phyloP scores from a whole-genome alignment of 2,329 filamentous ascomycete genomes.

The Cercospora canescens region DNA sequence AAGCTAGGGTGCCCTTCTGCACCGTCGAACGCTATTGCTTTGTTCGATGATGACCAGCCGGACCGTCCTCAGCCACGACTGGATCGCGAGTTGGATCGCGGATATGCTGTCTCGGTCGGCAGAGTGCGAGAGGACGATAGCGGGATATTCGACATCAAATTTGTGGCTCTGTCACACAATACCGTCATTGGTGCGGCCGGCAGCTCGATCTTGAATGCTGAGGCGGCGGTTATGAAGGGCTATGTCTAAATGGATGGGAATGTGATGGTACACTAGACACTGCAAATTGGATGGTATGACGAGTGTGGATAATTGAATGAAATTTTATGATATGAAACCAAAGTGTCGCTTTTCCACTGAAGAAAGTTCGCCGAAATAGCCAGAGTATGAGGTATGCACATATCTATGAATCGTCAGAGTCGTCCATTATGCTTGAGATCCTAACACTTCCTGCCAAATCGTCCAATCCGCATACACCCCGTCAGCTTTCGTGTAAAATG shows the following conservation, averaged over 20 bases:
- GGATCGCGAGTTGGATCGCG: slow-evolving; percentile 79
- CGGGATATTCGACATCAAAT: slow-evolving; percentile 91
- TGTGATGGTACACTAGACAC: neutral
- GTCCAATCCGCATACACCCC: neutral
- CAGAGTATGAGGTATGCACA: too few relatives aligned
- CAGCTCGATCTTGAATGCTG: slow-evolving; percentile 90
- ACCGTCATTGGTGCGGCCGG: slow-evolving; percentile 96
- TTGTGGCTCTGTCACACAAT: slow-evolving; percentile 88
- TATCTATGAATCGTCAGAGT: too few relatives aligned
- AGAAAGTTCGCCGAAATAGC: too few relatives aligned
- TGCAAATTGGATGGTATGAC: neutral
- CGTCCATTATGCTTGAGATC: too few relatives aligned
- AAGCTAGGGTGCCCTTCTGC: slow-evolving; percentile 84
- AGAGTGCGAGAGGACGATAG: slow-evolving; percentile 82
- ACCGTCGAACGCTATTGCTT: slow-evolving; percentile 75
- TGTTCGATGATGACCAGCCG: slow-evolving; percentile 72
- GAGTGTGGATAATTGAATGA: neutral
- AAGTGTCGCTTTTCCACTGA: too few relatives aligned
- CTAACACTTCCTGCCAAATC: neutral
- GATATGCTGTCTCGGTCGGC: slow-evolving; percentile 90
- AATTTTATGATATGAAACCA: neutral
- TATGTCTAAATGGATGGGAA: slow-evolving; percentile 41
- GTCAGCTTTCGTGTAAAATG: neutral
- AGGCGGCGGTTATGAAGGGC: slow-evolving; percentile 87
- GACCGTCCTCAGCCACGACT: slow-evolving; percentile 90